Base-by-base conservation (phyloP, 2,329 filamentous ascomycete genomes). In the Apiospora phragmitis region DNA sequence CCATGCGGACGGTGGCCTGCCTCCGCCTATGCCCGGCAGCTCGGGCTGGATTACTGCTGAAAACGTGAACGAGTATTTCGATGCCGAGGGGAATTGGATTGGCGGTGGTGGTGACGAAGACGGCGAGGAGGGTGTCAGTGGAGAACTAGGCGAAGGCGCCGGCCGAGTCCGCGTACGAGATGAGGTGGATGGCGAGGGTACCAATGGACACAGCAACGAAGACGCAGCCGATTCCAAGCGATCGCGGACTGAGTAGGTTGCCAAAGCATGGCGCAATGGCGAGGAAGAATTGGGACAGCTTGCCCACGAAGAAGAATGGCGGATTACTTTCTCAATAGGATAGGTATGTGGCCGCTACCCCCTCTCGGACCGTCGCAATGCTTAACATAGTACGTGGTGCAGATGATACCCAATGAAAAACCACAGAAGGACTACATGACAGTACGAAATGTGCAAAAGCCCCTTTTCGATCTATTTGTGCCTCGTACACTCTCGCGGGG, bases 21-120 rank as follows among this genome's bases (percentile, higher is more conserved):
- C 90, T n/a, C 89, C 90, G 1, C 88, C 90, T 0, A 88, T 93
- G 80, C 92, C 93, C 0, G 92, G 93, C 1, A 93, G 92, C 67
- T 89, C 89, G 0, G 93, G 93, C 0, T 95, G 93, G 93, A 94
- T 98, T 78, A 98, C 95, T 21, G 93, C 93, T 11, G 95, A 97
- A 70, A 98, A 98, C 76, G 91, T 97, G 79, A 86, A 92, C 73
- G 89, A 97, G 75, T 97, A 90, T 78, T 93, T 96, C 80, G 93
- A 96, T 76, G 90, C 88, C 72, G 88, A 94, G 11, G 94, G 94
- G 3, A 94, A 95, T 78, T 95, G 92, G 88, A 92, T 93, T 73
- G 88, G 84, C 8, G 82, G 78, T 11, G 84, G 76, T 51, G 45
- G n/a, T 24, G 47, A 38, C 14, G 32, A 6, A 26, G 45, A 9